A percentile compares a stretch with the other conserved stretches of the same genome.
phyloP scores from a whole-genome alignment of 352 stramenopile species.

The Phytophthora rubi region DNA sequence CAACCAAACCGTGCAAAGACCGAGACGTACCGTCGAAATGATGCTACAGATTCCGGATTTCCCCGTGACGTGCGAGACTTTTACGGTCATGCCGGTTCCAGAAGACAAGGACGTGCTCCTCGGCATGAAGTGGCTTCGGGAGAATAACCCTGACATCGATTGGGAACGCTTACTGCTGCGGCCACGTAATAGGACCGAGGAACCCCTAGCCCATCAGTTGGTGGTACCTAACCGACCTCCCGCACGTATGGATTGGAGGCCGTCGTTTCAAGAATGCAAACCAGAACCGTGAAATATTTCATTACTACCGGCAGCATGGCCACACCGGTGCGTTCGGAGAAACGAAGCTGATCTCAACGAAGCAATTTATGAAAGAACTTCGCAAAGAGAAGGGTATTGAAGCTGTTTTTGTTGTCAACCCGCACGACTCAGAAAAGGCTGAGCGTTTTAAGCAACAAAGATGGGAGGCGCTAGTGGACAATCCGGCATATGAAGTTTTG shows the following conservation, averaged over 20 bases:
- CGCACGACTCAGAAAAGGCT: constrained; percentile 8
- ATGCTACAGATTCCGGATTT: constrained; percentile 8
- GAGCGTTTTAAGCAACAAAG: constrained; percentile 14
- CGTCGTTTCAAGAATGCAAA: background rate
- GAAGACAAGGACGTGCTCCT: constrained; percentile 1
- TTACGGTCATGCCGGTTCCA: constrained; percentile 6
- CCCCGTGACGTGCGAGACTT: background rate
- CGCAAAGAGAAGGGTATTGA: constrained; percentile 3
- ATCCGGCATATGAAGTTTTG: constrained; percentile 4
- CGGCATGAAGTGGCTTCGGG: background rate
- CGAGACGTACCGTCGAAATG: constrained; percentile 4
- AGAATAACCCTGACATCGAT: constrained; percentile 6
- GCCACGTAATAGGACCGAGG: background rate
- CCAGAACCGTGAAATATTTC: constrained; percentile 9
- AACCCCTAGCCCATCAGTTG: background rate
- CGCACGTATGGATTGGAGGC: background rate
- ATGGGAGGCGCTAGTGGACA: constrained; percentile 3
- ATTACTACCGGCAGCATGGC: constrained; percentile 5
- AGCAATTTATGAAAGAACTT: constrained; percentile 1
- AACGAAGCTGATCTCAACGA: constrained; percentile 5
- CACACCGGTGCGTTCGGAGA: background rate
- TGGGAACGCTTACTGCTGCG: background rate
- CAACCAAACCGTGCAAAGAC: constrained; percentile 3
- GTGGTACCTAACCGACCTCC: background rate
- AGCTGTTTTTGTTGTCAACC: constrained; percentile 11